phyloP scores from a whole-genome alignment of 768 basidiomycete genomes.

The Serendipita sp. region DNA sequence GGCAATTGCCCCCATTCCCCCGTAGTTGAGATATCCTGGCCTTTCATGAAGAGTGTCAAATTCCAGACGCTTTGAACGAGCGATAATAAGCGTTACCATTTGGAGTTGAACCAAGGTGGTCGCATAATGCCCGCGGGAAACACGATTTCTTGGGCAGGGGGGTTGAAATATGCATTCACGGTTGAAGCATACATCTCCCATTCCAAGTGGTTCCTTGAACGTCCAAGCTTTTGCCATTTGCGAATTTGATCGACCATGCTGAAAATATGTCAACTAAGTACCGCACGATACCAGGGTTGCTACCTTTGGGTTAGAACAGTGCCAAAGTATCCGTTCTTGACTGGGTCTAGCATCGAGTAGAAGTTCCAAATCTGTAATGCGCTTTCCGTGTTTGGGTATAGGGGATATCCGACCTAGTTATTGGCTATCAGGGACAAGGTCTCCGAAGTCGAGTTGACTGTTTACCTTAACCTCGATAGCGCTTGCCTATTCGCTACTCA shows the following conservation, averaged over 20 bases:
- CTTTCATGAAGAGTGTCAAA: conserved; percentile 21
- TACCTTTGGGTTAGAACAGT: conserved; percentile 58
- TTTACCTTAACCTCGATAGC: conserved; percentile 56
- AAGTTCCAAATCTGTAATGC: conserved; percentile 54
- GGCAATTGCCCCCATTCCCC: conserved; percentile 83
- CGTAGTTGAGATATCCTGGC: conserved; percentile 83
- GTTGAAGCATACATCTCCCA: conserved; percentile 85
- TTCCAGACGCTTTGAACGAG: conserved; percentile 4
- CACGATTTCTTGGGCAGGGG: conserved; percentile 63
- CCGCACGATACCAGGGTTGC: conserved; percentile 13
- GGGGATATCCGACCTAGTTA: conserved; percentile 60
- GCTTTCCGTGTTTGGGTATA: conserved; percentile 65
- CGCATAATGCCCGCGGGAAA: conserved; percentile 94
- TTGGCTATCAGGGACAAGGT: too few relatives aligned
- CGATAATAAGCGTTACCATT: conserved; percentile 36
- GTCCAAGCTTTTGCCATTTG: conserved; percentile 62
- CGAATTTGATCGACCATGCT: conserved; percentile 47
- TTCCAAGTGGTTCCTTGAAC: conserved; percentile 43
- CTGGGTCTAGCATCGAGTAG: conserved; percentile 53
- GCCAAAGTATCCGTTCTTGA: conserved; percentile 60
- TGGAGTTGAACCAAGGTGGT: conserved; percentile 73
- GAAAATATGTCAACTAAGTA: conserved; percentile 6
- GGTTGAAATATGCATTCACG: conserved; percentile 80
- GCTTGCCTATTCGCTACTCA: conserved; percentile 35
- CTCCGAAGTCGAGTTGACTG: too few relatives aligned